Percentiles rank a stretch among this genome's conserved stretches.
These are phyloP conservation scores for Hyphopichia khmerensis DNA, from an alignment of 1,139 yeast species.

Conservation along the genomic window DNA sequence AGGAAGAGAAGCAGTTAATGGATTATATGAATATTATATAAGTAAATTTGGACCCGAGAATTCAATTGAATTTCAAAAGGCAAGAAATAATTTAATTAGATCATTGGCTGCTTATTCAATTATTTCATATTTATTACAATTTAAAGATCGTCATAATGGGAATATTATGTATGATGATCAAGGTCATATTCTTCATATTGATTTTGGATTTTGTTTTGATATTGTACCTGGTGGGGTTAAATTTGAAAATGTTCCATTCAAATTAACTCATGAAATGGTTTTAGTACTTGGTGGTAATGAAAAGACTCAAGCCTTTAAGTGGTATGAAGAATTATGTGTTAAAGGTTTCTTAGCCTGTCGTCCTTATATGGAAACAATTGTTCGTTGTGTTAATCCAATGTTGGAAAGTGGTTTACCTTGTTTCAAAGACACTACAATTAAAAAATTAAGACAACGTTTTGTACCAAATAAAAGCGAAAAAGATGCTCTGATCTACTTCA, in stretches of 20 bases:
- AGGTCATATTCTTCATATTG: slow-evolving; percentile 94
- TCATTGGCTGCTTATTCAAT: slow-evolving; percentile 96
- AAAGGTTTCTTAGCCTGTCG: slow-evolving; percentile 90
- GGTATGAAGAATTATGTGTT: slow-evolving; percentile 95
- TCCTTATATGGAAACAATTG: slow-evolving; percentile 84
- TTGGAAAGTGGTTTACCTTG: slow-evolving; percentile 94
- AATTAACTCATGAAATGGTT: slow-evolving; percentile 94
- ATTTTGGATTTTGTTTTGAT: slow-evolving; percentile 97
- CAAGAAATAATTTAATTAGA: slow-evolving; percentile 88
- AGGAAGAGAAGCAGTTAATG: slow-evolving; percentile 98
- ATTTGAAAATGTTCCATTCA: slow-evolving; percentile 97
- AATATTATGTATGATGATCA: slow-evolving; percentile 96
- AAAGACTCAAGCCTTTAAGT: slow-evolving; percentile 81
- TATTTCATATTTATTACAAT: slow-evolving; percentile 86
- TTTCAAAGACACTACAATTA: slow-evolving; percentile 82
- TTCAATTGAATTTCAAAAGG: slow-evolving; percentile 84
- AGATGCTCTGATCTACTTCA: slow-evolving; percentile 81
- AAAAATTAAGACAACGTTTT: slow-evolving; percentile 73
- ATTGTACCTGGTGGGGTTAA: slow-evolving; percentile 99
- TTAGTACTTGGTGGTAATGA: slow-evolving; percentile 89
- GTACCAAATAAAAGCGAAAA: slow-evolving; percentile 78
- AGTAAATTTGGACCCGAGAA: slow-evolving; percentile 94
- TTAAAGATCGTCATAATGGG: slow-evolving; percentile 98
- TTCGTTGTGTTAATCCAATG: slow-evolving; percentile 89
- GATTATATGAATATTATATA: slow-evolving; percentile 86